These are phyloP conservation scores for Pseudogymnoascus sp. DNA, from an alignment of 2,329 filamentous ascomycete species.

Conservation along the genomic window DNA sequence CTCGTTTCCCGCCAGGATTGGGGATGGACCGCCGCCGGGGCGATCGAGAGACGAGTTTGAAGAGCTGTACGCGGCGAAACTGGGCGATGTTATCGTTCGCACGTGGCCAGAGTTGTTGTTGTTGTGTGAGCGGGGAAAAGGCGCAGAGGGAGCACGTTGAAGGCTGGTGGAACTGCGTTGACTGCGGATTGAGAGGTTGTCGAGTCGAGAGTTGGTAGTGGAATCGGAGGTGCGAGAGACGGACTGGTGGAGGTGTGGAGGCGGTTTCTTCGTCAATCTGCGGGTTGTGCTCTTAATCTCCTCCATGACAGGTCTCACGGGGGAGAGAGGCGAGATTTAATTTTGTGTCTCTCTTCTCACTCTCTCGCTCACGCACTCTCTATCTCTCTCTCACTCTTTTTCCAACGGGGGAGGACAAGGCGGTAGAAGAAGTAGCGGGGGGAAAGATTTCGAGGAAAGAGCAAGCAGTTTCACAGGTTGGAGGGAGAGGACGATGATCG, in stretches of 20 bases:
- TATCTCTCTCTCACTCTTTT: background rate
- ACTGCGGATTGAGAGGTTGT: conserved; percentile 51
- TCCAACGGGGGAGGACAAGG: background rate
- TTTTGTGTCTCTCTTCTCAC: background rate
- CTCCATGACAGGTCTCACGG: conserved; percentile 22
- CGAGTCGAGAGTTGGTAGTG: conserved; percentile 33
- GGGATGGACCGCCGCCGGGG: conserved; percentile 25
- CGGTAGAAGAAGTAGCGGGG: background rate
- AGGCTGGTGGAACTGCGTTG: conserved; percentile 58
- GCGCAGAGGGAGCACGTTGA: conserved; percentile 53
- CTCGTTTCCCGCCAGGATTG: conserved; percentile 23
- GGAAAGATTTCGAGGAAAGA: background rate
- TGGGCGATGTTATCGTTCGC: conserved; percentile 36
- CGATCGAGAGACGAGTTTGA: conserved; percentile 30
- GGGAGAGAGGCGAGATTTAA: conserved; percentile 1
- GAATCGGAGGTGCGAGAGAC: conserved; percentile 44
- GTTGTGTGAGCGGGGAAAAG: conserved; percentile 28
- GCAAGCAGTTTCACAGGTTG: background rate
- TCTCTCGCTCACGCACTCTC: background rate
- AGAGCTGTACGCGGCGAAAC: conserved; percentile 38
- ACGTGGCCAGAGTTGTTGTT: conserved; percentile 24
- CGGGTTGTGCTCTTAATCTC: conserved; percentile 34
- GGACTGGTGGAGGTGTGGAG: conserved; percentile 26
- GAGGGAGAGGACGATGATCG: background rate
- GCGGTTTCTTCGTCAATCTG: conserved; percentile 58